Conservation (phyloP, 2,329 filamentous ascomycete genomes). For the Cadophora sp. region DNA sequence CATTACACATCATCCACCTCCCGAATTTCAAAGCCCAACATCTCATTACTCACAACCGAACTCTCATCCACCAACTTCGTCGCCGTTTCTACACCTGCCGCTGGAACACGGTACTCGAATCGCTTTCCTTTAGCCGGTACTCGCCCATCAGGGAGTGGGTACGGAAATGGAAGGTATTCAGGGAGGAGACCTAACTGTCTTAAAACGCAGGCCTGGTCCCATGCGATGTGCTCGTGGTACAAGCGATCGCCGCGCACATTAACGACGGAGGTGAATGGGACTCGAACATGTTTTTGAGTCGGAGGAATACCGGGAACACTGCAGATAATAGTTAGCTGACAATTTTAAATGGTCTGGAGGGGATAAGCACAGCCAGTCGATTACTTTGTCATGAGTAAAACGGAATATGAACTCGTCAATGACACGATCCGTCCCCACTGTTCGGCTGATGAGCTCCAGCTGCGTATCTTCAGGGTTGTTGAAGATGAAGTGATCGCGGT, state of each 20-base stretch:
- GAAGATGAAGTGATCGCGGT: constrained; percentile 77
- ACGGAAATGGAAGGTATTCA: constrained; percentile 51
- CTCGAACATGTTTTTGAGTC: constrained; percentile 58
- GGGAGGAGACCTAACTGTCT: constrained; percentile 64
- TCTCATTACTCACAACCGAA: constrained; percentile 60
- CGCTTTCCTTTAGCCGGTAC: constrained; percentile 45
- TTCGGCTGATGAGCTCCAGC: constrained; percentile 74
- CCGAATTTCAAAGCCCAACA: constrained; percentile 49
- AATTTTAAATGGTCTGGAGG: background rate
- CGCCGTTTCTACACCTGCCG: constrained; percentile 61
- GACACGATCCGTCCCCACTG: constrained; percentile 73
- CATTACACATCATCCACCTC: constrained; percentile 42
- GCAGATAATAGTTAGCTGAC: background rate
- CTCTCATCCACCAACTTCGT: constrained; percentile 56
- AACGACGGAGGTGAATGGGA: constrained; percentile 70
- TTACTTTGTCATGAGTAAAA: constrained; percentile 66
- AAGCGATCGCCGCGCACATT: constrained; percentile 72
- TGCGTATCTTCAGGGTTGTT: constrained; percentile 71
- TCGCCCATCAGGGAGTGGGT: constrained; percentile 49
- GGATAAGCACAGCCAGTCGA: constrained; percentile 72
- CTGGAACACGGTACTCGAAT: constrained; percentile 66
- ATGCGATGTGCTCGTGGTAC: constrained; percentile 74
- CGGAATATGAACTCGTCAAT: constrained; percentile 74
- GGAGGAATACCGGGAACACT: constrained; percentile 46
- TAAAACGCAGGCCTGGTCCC: constrained; percentile 71